Evolutionary conservation across 805 yeast species (phyloP).

Genomic region (Teunomyces panamensis): DNA sequence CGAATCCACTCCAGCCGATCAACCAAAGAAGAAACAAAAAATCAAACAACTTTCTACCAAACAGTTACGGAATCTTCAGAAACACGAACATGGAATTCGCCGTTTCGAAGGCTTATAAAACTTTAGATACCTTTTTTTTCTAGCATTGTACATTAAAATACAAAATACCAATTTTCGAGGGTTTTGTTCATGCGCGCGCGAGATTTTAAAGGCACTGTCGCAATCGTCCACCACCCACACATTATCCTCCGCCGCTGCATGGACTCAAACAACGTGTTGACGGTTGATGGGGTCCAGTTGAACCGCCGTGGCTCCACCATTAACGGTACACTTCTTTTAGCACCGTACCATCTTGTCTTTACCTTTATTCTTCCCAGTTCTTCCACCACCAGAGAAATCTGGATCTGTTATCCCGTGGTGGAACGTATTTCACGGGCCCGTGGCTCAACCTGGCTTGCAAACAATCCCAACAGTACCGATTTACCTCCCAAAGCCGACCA

Average conservation of each 20-base stretch:
- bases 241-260: not conserved
- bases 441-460: slow-evolving; percentile 45
- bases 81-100: slow-evolving; percentile 61
- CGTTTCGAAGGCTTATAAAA: slow-evolving; percentile 59
- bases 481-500: slow-evolving; percentile 20
- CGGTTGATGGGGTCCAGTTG: slow-evolving; percentile 38
- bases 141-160: no score
- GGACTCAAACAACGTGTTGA: slow-evolving; percentile 5
- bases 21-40: slow-evolving; percentile 28
- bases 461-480: slow-evolving; percentile 4
- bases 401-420: slow-evolving; percentile 90
- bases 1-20: not conserved
- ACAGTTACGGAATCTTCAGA: slow-evolving; percentile 46
- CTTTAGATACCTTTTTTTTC: not conserved
- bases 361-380: slow-evolving; percentile 20
- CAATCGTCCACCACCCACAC: not conserved
- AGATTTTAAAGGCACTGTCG: not conserved
- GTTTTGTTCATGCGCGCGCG: not conserved
- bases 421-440: slow-evolving; percentile 55
- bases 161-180: not conserved
- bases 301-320: slow-evolving; percentile 38
- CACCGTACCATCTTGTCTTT: slow-evolving; percentile 39
- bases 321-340: slow-evolving; percentile 34
- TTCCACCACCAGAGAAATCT: slow-evolving; percentile 56
- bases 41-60: slow-evolving; percentile 36